Conservation (phyloP, 805 yeast genomes). For the Nakazawaea peltata region DNA sequence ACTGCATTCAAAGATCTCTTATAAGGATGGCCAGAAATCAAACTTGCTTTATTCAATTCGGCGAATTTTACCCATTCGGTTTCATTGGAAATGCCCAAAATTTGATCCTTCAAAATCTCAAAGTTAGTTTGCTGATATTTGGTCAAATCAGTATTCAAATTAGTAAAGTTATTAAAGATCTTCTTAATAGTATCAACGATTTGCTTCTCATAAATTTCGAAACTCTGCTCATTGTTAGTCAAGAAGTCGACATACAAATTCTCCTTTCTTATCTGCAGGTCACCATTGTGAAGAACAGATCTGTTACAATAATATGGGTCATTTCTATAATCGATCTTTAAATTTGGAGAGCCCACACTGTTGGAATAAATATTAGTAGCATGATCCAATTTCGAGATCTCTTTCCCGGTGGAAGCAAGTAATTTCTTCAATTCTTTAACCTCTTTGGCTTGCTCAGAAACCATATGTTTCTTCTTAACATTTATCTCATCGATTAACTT, state of each 20-base stretch:
- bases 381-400: constrained; percentile 14
- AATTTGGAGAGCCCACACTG: not conserved
- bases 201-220: constrained; percentile 34
- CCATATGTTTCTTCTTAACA: constrained; percentile 33
- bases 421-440: constrained; percentile 30
- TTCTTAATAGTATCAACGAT: constrained; percentile 32
- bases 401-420: constrained; percentile 24
- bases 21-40: constrained; percentile 22
- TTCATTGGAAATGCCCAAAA: constrained; percentile 26
- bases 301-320: constrained; percentile 43
- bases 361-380: constrained; percentile 16
- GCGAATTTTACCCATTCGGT: constrained; percentile 38
- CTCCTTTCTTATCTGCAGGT: constrained; percentile 35
- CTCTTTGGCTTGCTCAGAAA: constrained; percentile 25
- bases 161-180: constrained; percentile 22
- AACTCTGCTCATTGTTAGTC: constrained; percentile 29
- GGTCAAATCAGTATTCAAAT: constrained; percentile 17
- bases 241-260: constrained; percentile 37
- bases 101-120: constrained; percentile 20
- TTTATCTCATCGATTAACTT: constrained; percentile 29
- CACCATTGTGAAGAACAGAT: constrained; percentile 25
- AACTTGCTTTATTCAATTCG: constrained; percentile 20
- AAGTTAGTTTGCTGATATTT: constrained; percentile 23
- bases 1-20: constrained; percentile 29
- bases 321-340: constrained; percentile 25